Evolutionary conservation across 768 basidiomycete genomes (phyloP), one percentile per base, ranked within the genome.

Genomic region (Podaxis sp.): DNA sequence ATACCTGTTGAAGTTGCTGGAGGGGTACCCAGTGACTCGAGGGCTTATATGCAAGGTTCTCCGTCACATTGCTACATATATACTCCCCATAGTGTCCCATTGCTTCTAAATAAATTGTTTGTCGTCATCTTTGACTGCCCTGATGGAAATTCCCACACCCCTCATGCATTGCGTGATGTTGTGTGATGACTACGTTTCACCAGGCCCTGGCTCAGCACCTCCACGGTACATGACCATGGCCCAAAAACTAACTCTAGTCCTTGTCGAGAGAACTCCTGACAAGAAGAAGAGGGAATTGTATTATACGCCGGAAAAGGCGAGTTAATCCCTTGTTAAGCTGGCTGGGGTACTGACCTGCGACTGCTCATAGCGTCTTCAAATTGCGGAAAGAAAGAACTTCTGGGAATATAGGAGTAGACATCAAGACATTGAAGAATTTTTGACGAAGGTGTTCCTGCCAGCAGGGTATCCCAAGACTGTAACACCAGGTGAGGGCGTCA

Each of bases 401-500:
- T 3, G 37, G 6, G 6, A 24, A 49, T 20, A n/a, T 20, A 22
- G 28, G 24, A n/a, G 33, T 2, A 56, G 17, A 40, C 44, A 28
- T 37, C 61, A 62, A 58, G 38, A 54, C 24, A 3, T 62, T 7
- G 28, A 58, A 22, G 48, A 51, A 11, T 58, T 65, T 51, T 40
- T 57, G 7, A 54, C 22, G 3, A 57, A 52, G n/a, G 61, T 67
- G 4, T 67, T 67, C 46, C 30, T 67, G 13, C 66, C 66, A n/a
- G 60, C 58, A 17, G 61, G 61, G 4, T 67, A 65, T 58, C 66
- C 66, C 13, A 58, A 60, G 12, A 65, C 64, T 30, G 66, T 67
- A 6, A 64, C 66, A 26, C 58, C 64, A 56, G 66, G 66, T 65
- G 26, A 33, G 58, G 26, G 2, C 56, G 20, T 26, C 54, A 20